Evolutionary conservation across 192 early-diverging fungal genomes (phyloP).

Genomic region (Kappamyces sp.): DNA sequence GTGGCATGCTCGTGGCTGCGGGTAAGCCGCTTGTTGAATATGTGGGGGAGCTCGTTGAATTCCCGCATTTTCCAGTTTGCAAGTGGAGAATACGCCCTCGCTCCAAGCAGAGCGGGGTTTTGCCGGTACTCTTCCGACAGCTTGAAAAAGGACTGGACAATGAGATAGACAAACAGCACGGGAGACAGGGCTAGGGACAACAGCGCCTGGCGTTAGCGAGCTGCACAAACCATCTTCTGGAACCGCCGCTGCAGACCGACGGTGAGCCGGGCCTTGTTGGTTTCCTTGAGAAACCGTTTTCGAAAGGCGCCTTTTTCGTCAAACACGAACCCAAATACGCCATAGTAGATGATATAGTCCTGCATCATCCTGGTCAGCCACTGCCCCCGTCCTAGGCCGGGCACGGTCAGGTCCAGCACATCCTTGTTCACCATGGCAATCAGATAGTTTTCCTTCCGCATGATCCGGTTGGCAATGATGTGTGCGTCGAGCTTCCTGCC

Average conservation of each 20-base stretch:
- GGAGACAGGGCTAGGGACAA: constrained; percentile 81
- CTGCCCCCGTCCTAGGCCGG: constrained; percentile 47
- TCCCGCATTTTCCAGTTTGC: constrained; percentile 93
- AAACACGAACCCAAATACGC: constrained; percentile 81
- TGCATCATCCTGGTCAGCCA: constrained; percentile 83
- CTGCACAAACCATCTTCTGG: constrained; percentile 61
- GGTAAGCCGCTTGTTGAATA: constrained; percentile 72
- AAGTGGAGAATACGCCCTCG: constrained; percentile 76
- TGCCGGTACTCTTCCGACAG: constrained; percentile 62
- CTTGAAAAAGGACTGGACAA: constrained; percentile 34
- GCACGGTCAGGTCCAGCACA: constrained; percentile 71
- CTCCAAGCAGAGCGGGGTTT: constrained; percentile 75
- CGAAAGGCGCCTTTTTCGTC: constrained; percentile 79
- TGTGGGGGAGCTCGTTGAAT: constrained; percentile 95
- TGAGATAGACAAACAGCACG: constrained; percentile 72
- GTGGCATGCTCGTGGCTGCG: constrained; percentile 67
- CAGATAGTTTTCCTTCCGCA: constrained; percentile 96
- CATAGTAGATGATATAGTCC: constrained; percentile 79
- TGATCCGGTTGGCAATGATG: constrained; percentile 86
- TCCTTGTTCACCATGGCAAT: constrained; percentile 94
- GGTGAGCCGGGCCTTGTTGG: constrained; percentile 46
- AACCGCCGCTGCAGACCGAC: constrained; percentile 60
- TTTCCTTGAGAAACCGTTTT: constrained; percentile 73
- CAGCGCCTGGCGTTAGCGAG: constrained; percentile 22
- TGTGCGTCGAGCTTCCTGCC: constrained; percentile 42